Evolutionary conservation across 2,329 filamentous ascomycete genomes (phyloP).

Genomic region (Monosporascus sp.): DNA sequence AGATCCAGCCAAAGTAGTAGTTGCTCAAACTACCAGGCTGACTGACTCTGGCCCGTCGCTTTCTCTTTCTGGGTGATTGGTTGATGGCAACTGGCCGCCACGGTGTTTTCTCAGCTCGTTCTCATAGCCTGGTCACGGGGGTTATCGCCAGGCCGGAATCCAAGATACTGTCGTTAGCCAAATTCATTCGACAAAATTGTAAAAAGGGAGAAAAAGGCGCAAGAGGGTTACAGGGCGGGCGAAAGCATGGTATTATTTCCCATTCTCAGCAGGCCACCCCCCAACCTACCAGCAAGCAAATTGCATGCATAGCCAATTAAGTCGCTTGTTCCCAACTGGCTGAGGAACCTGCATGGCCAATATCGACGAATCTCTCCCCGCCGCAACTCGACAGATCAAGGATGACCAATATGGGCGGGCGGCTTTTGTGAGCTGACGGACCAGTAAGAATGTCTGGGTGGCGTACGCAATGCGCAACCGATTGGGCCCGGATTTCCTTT

Average conservation of each 20-base stretch:
- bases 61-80: background rate
- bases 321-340: background rate
- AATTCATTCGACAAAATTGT: background rate
- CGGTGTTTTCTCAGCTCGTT: background rate
- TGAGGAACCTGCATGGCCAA: no score
- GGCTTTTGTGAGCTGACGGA: slow-evolving; percentile 20
- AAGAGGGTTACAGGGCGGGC: slow-evolving; percentile 2
- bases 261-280: background rate
- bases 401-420: slow-evolving; percentile 19
- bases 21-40: no score
- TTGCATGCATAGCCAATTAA: background rate
- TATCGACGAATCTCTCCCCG: no score
- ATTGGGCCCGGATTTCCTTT: slow-evolving; percentile 2
- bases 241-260: slow-evolving; percentile 1
- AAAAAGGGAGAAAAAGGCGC: background rate
- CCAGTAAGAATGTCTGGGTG: slow-evolving; percentile 23
- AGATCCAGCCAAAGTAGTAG: no score
- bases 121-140: background rate
- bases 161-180: background rate
- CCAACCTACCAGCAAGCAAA: background rate
- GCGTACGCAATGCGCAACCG: slow-evolving; percentile 24
- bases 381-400: slow-evolving; percentile 6
- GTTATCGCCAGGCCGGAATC: background rate
- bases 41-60: no score
- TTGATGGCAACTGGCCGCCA: background rate